Percentiles rank a stretch among this genome's conserved stretches.
Conservation (phyloP, 768 basidiomycete genomes). For the Agrocybe praecox region DNA sequence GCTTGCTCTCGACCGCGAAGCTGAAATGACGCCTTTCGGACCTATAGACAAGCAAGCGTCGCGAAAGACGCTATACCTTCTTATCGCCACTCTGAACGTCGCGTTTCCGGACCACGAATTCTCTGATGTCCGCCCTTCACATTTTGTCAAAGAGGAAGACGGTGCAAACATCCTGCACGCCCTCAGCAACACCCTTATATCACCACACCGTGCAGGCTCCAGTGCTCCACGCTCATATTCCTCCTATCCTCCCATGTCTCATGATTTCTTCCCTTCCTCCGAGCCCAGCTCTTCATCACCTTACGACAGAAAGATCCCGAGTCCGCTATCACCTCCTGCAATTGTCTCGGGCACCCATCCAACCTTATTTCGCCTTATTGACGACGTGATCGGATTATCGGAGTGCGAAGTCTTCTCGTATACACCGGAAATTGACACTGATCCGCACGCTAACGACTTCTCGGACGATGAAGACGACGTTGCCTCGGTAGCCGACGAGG, state of each 20-base stretch:
- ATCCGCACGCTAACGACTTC: conserved; percentile 89
- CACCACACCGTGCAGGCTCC: conserved; percentile 67
- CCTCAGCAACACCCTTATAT: conserved; percentile 80
- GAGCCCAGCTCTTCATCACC: conserved; percentile 75
- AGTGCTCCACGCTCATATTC: conserved; percentile 82
- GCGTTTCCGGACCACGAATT: conserved; percentile 99
- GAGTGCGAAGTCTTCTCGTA: conserved; percentile 98
- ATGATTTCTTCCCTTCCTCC: conserved; percentile 78
- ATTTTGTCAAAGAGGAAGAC: conserved; percentile 86
- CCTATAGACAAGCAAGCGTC: conserved; percentile 83
- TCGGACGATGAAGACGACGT: conserved; percentile 80
- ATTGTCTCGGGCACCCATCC: conserved; percentile 88
- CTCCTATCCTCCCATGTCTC: conserved; percentile 74
- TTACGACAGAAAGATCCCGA: conserved; percentile 53
- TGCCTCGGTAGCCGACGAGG: conserved; percentile 65
- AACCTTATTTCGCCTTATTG: conserved; percentile 81
- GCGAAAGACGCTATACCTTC: conserved; percentile 92
- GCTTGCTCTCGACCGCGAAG: conserved; percentile 69
- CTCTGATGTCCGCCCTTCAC: conserved; percentile 85
- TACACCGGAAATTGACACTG: conserved; percentile 88
- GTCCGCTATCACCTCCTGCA: conserved; percentile 71
- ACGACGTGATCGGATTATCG: conserved; percentile 85
- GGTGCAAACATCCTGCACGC: conserved; percentile 81
- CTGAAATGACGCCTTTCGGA: conserved; percentile 87
- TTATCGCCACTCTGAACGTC: conserved; percentile 95